A percentile compares a stretch with the other conserved stretches of the same genome.
phyloP scores from a whole-genome alignment of 192 early-diverging fungal species.

The Jimgerdemannia lactiflua region DNA sequence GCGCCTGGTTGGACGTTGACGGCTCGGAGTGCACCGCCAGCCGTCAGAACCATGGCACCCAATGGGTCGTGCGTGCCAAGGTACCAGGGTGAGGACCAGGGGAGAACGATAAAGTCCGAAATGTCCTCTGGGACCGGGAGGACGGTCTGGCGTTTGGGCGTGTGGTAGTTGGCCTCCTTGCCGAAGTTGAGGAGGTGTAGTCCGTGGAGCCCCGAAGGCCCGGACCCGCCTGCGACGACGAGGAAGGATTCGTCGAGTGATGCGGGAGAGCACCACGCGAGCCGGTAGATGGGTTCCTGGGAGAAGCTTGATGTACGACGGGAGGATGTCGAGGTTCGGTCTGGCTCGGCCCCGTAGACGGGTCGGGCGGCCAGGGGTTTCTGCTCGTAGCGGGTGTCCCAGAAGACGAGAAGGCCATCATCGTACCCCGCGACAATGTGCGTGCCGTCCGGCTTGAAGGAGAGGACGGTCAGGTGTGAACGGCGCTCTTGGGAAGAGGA shows the following conservation, averaged over 20 bases:
- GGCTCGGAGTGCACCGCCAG: slow-evolving; percentile 23
- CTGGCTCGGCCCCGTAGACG: slow-evolving; percentile 14
- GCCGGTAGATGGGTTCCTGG: slow-evolving; percentile 41
- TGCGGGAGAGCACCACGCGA: slow-evolving; percentile 36
- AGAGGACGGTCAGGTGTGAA: slow-evolving; percentile 30
- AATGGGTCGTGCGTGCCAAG: slow-evolving; percentile 31
- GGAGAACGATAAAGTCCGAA: slow-evolving; percentile 37
- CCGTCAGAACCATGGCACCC: slow-evolving; percentile 32
- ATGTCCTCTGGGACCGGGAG: slow-evolving; percentile 34
- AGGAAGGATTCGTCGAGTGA: slow-evolving; percentile 30
- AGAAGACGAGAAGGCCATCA: slow-evolving; percentile 42
- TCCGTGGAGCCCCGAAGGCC: slow-evolving; percentile 34
- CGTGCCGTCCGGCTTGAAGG: slow-evolving; percentile 48
- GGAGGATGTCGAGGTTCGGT: not conserved
- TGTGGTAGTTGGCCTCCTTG: slow-evolving; percentile 24
- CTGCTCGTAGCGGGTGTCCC: slow-evolving; percentile 31
- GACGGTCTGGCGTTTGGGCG: slow-evolving; percentile 34
- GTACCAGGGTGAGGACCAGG: slow-evolving; percentile 34
- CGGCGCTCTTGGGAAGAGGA: slow-evolving; percentile 22
- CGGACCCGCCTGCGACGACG: slow-evolving; percentile 40
- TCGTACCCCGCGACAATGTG: slow-evolving; percentile 44
- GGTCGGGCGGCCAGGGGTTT: slow-evolving; percentile 16
- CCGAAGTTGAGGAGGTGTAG: slow-evolving; percentile 39
- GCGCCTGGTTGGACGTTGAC: slow-evolving; percentile 29
- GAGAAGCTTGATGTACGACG: slow-evolving; percentile 1